A percentile compares a stretch with the other conserved stretches of the same genome.
phyloP scores from a whole-genome alignment of 169 alveolate genomes.

The Plasmodium falciparum region DNA sequence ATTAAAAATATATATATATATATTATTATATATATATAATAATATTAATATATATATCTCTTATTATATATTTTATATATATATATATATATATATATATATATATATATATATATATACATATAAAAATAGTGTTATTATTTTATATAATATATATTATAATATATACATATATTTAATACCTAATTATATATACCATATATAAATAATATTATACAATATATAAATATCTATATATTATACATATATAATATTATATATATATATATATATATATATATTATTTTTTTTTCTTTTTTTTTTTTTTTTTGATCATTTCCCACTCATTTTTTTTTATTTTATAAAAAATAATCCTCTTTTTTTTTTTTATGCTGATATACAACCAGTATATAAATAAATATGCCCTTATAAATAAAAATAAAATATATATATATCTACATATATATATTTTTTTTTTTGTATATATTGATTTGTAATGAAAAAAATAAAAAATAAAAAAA shows the following conservation, averaged over 20 bases:
- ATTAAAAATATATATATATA: too few species aligned
- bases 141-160: background rate
- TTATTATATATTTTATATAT: too few species aligned
- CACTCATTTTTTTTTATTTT: slow-evolving; percentile 4
- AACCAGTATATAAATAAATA: slow-evolving; percentile 1
- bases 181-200: background rate
- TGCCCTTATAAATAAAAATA: background rate
- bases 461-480: background rate
- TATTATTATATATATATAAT: too few species aligned
- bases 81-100: too few species aligned
- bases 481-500: background rate
- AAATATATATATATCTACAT: background rate
- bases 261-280: background rate
- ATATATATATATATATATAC: too few species aligned
- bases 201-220: background rate
- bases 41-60: too few species aligned
- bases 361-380: background rate
- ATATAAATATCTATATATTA: background rate
- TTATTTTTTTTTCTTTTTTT: slow-evolving; percentile 10
- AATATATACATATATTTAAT: background rate
- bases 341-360: slow-evolving; percentile 2
- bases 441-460: background rate
- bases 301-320: slow-evolving; percentile 28
- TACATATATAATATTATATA: background rate
- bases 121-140: too few species aligned